Evolutionary conservation across 495 filamentous ascomycete genomes (phyloP), one percentile per base, ranked within the genome.

Genomic region (Friedmanniomyces simplex): DNA sequence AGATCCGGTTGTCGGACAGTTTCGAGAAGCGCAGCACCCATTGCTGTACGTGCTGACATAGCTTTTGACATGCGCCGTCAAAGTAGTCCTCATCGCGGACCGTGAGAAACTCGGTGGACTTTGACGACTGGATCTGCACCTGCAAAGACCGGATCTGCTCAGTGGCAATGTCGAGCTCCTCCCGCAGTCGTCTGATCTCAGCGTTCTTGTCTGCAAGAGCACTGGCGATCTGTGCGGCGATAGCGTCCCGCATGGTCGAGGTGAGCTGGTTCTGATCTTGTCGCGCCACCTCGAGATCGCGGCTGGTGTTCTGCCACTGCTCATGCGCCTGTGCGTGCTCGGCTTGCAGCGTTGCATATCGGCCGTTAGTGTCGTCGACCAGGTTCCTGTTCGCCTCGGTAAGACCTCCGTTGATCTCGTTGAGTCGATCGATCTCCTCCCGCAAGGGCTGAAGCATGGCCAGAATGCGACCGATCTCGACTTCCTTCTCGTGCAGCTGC

Each of bases 21-120:
- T 95, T 95, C 55, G 89, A 96, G 75, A 97, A 98, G 66, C 91
- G 87, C 58, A 95, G 75, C 32, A 96, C 88, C 89, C 91, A 98
- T 73, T 91, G 87, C 66, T 95, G 91, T 16, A 96, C 88, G 63
- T 95, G 89, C 63, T 88, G 84, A 68, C 88, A 97, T 16, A 98
- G 81, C 67, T 91, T 82, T 66, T 95, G 88, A 71, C 91, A 96
- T n/a, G 89, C 88, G 65, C 80, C 82, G 62, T 93, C 87, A 66
- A 98, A 97, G 74, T 96, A 90, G 68, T 95, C 89, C 62, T 94
- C 88, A 66, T 96, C 93, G 63, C 83, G 81, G 49, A 88, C 75
- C 50, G 79, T 79, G 59, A 97, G 82, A 67, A 94, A 91, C 54
- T 66, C 67, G 46, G 72, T 70, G 50, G 81, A 76, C 42, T 82